Base-by-base conservation (phyloP, 805 yeast species). In the Yarrowia sp. region DNA sequence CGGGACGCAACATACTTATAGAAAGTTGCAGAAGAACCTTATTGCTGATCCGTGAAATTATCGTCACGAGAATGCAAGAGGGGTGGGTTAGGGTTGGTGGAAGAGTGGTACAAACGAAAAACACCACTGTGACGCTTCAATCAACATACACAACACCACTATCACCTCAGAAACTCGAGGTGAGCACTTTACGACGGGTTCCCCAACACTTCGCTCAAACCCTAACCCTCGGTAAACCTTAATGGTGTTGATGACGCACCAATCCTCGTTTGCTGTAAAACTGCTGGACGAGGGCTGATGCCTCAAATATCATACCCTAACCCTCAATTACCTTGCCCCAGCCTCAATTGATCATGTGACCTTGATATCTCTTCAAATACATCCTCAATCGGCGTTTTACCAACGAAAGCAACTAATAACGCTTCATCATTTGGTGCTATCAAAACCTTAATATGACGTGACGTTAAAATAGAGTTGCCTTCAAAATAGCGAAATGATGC, bases 11-110 rank as follows among this genome's bases (percentile, higher is more conserved):
- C 55, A 47, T 33, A 28, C 14, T 10, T 22, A 28, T 51, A 36
- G 61, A 53, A 53, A 18, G n/a, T 31, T 7, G 61, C 31, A 41
- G 61, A 55, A 55, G 31, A 31, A 55, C 47, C 47, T 55, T 55
- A 55, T n/a, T 22, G 22, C 33, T 32, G 55, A 35, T 50, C 57
- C 57, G 57, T 50, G 22, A 35, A 50, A 50, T 50, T 50, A 50
- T 50, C 57, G 57, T 47, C 10, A 8, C 4, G 17, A 17, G 10
- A 28, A 31, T 11, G 36, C 2, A 7, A 3, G 14, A 31, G 13
- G n/a, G 4, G 7, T 0, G 53, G 18, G 39, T 31, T 14, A 9
- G 53, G 10, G 28, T 11, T 32, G 28, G 13, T 2, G 14, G 2
- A 9, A 15, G 13, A 43, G 5, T 32, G 47, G n/a, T n/a, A 4